Evolutionary conservation across 2,329 filamentous ascomycete species (phyloP).

Genomic region (Dichotomopilus funicola): DNA sequence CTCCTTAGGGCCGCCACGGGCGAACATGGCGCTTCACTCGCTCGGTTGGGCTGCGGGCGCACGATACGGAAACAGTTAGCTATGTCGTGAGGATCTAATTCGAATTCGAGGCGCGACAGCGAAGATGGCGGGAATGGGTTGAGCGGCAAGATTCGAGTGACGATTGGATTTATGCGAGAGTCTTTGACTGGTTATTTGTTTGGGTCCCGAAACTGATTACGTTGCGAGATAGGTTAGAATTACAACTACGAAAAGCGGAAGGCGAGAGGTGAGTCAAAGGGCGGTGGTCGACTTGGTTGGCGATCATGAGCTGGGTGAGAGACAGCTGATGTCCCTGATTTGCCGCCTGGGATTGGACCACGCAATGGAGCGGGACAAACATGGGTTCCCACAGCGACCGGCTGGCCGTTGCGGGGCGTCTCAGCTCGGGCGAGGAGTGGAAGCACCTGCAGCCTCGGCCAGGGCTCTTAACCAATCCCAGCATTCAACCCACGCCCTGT

Average conservation of each 20-base stretch:
- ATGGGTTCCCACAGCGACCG: slow-evolving; percentile 22
- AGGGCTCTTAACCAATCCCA: no score
- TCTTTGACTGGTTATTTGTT: slow-evolving; percentile 16
- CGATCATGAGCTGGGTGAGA: slow-evolving; percentile 1
- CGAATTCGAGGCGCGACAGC: background rate
- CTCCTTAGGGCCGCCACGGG: slow-evolving; percentile 30
- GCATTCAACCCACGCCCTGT: no score
- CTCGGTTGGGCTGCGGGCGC: no score
- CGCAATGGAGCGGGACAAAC: slow-evolving; percentile 13
- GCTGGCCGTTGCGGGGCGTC: background rate
- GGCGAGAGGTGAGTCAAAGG: slow-evolving; percentile 10
- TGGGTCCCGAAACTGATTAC: background rate
- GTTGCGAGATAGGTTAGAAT: slow-evolving; percentile 13
- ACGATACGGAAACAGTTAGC: no score
- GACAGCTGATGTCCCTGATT: slow-evolving; percentile 1
- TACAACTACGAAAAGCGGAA: background rate
- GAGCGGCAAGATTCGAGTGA: background rate
- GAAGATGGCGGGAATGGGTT: background rate
- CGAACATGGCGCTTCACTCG: slow-evolving; percentile 26
- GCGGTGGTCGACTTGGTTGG: background rate
- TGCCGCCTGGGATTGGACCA: slow-evolving; percentile 18
- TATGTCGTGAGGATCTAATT: background rate
- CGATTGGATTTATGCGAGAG: slow-evolving; percentile 1
- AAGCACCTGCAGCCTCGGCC: slow-evolving; percentile 1
- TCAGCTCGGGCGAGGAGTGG: background rate